Evolutionary conservation across 345 rosid species (phyloP), one percentile per base, ranked within the genome.

Genomic region (Eucalyptus melliodora): DNA sequence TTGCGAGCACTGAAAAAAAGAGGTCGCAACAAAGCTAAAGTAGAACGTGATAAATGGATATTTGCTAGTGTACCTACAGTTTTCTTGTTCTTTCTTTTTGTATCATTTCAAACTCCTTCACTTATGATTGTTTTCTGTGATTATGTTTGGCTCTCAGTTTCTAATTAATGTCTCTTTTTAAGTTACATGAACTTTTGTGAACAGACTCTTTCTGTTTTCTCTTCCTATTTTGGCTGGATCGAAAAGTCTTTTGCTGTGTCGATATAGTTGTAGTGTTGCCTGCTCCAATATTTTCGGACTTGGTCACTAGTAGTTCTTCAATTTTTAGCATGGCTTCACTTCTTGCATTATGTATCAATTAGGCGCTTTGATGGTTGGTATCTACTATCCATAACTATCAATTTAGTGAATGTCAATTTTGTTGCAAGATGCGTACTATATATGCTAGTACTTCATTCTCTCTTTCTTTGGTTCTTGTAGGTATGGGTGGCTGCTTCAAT

Each of bases 51-150:
- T 16, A 4, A 51, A 51, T 51, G 21, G 55, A 51, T 0, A 51
- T 16, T 16, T 2, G 0, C 55, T 16, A 3, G 21, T 1, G 0
- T 50, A 50, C 0, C 53, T 6, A 50, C 3, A 16, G 0, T 50
- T 51, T 51, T 51, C 4, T 53, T 8, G 19, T 55, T 55, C 2
- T 53, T 19, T 50, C 53, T 50, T 50, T 50, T 1, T 21, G 4
- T 19, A 50, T 0, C 11, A 19, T 53, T 21, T 53, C 4, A 19
- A 53, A 53, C 59, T 53, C 10, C 0, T 53, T 53, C 59, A 0
- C 3, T 21, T 53, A 53, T 53, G 59, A 53, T 50, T 19, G 26
- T 19, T 53, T 53, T 53, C 4, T 8, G 5, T 0, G 0, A 55
- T 55, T 21, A 55, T 21, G 60, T 55, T 23, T 51, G 27, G 9